Percentiles rank a stretch among this genome's conserved stretches.
These are phyloP conservation scores for Penicillium desertorum DNA, from an alignment of 495 filamentous ascomycete species.

Conservation along the genomic window DNA sequence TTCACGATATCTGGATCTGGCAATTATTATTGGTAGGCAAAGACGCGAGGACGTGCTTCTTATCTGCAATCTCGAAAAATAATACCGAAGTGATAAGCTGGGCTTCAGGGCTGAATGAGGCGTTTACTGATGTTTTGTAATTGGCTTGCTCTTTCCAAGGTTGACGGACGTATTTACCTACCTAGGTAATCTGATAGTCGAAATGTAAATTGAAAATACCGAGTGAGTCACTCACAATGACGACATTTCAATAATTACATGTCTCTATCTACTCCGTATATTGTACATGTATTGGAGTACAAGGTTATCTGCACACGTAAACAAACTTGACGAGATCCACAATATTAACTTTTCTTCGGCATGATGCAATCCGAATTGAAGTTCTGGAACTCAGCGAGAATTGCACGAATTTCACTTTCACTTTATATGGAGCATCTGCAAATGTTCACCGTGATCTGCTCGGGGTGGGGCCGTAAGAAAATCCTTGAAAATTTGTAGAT, in stretches of 20 bases:
- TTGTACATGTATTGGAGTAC: no score
- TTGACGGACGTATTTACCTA: no score
- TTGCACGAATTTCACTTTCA: not conserved
- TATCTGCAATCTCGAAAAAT: not conserved
- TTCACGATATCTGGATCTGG: not conserved
- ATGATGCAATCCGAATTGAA: conserved; percentile 19
- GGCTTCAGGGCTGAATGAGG: not conserved
- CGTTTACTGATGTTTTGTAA: not conserved
- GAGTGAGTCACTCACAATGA: conserved; percentile 1
- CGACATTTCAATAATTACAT: not conserved
- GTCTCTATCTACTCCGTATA: no score
- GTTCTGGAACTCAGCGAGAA: conserved; percentile 24
- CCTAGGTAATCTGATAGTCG: not conserved
- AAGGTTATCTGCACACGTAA: not conserved
- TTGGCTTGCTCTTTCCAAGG: not conserved
- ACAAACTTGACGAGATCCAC: conserved; percentile 8
- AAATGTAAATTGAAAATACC: not conserved
- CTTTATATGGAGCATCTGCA: conserved; percentile 15
- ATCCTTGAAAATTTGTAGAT: conserved; percentile 16
- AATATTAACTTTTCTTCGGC: conserved; percentile 4
- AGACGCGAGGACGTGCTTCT: not conserved
- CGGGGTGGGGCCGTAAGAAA: conserved; percentile 20
- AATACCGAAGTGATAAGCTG: not conserved
- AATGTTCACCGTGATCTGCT: conserved; percentile 24
- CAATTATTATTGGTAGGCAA: not conserved